Evolutionary conservation across 169 alveolate species (phyloP).

Genomic region (Plasmodium adleri): DNA sequence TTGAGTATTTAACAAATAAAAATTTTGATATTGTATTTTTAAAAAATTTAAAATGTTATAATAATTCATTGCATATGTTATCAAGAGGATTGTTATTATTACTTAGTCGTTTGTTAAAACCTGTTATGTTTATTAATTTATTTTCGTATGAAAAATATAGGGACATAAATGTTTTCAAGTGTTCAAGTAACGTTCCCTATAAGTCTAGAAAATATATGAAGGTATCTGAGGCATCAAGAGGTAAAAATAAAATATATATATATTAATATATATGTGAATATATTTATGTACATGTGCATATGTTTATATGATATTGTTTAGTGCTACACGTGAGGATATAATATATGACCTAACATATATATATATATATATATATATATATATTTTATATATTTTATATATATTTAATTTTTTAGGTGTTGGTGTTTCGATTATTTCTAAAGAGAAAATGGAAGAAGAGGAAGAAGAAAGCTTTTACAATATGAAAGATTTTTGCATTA

Average conservation of each 20-base stretch:
- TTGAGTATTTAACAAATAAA: conserved; percentile 71
- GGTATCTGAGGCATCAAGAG: not conserved
- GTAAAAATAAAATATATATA: not conserved
- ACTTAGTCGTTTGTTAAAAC: conserved; percentile 58
- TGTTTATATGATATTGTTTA: not conserved
- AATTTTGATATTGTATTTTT: conserved; percentile 66
- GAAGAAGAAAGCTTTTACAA: conserved; percentile 37
- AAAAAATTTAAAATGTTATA: conserved; percentile 44
- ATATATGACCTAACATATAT: not conserved
- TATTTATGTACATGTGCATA: not conserved
- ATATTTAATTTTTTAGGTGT: not conserved
- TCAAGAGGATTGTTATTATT: conserved; percentile 64
- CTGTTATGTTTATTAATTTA: conserved; percentile 55
- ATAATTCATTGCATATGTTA: conserved; percentile 40
- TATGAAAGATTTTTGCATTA: conserved; percentile 46
- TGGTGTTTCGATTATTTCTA: conserved; percentile 37
- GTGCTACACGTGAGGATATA: not conserved
- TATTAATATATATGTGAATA: not conserved
- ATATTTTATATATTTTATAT: not conserved
- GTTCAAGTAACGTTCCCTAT: not conserved
- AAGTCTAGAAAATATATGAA: conserved; percentile 4
- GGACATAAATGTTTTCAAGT: conserved; percentile 19
- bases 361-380: not conserved
- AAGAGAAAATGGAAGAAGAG: conserved; percentile 34
- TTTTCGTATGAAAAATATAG: conserved; percentile 47